Evolutionary conservation across 768 basidiomycete species (phyloP), one percentile per base, ranked within the genome.

Genomic region (Boletus sensibilis): DNA sequence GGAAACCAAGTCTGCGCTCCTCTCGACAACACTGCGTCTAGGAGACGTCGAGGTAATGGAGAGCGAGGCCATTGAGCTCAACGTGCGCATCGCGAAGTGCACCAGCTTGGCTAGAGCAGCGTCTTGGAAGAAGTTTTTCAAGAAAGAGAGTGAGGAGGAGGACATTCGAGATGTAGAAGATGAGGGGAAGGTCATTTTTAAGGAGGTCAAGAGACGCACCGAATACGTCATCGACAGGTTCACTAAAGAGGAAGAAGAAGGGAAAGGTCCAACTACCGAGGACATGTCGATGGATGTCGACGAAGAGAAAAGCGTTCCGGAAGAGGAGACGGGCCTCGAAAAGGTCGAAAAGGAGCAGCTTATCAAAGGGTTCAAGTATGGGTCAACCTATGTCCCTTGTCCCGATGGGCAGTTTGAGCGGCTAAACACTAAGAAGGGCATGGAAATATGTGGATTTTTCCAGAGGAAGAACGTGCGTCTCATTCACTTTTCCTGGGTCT

Each of bases 361-460:
- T 9, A 77, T 92, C 23, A 75, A 79, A 60, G 93, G 92, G 2
- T 95, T 90, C 77, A 90, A 90, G 73, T 96, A 97, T 65, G 95
- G 95, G 20, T 81, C 92, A 2, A 88, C 90, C 1, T 94, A 92
- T 71, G 88, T 84, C 3, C 92, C 92, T 1, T 87, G 88, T 71
- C 89, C 91, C 2, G 91, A 92, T 50, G 91, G 85, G n/a, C 85
- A 87, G 51, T 96, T 94, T 63, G 82, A 83, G 31, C 81, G 76
- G 58, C 74, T 97, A 38, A 73, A 76, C n/a, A 90, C 93, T 1
- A 80, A 75, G 66, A 88, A 86, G 64, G 96, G 96, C 0, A 88
- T 98, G 45, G 92, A 96, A 49, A 83, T 98, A 41, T 83, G 88
- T 63, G 89, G 87, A 0, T 97, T 98, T 76, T 88, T 97, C 70